phyloP scores from a whole-genome alignment of 257 asterid genomes.

The Misopates orontium region DNA sequence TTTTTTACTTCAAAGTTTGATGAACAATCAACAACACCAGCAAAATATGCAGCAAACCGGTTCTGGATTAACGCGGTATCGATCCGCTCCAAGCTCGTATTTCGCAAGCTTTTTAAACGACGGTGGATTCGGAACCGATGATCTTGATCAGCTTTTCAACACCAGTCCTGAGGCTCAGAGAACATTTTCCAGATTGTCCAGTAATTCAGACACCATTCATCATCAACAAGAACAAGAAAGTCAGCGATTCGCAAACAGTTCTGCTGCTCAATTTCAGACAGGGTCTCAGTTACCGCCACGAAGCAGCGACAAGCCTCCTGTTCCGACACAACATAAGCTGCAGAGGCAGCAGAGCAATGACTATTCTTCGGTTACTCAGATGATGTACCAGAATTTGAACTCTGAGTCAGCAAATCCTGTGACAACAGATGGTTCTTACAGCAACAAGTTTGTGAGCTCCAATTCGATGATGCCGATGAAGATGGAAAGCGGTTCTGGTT shows the following conservation, averaged over 20 bases:
- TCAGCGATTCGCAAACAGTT: neutral
- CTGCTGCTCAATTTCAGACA: slow-evolving; percentile 25
- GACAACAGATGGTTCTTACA: slow-evolving; percentile 29
- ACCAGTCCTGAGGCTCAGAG: slow-evolving; percentile 48
- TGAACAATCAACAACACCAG: slow-evolving; percentile 1
- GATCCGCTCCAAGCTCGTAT: slow-evolving; percentile 88
- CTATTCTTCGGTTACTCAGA: slow-evolving; percentile 33
- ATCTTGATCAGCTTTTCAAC: slow-evolving; percentile 54
- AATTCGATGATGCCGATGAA: slow-evolving; percentile 36
- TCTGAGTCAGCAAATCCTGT: slow-evolving; percentile 28
- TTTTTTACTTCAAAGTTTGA: too few species aligned
- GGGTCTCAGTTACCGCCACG: slow-evolving; percentile 33
- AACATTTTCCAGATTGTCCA: neutral
- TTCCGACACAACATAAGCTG: slow-evolving; percentile 25
- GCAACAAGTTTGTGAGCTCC: slow-evolving; percentile 6
- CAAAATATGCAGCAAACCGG: neutral
- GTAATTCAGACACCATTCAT: too few species aligned
- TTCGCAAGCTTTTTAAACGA: slow-evolving; percentile 46
- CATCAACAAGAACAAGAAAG: too few species aligned
- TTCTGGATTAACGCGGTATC: slow-evolving; percentile 42
- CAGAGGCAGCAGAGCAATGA: slow-evolving; percentile 37
- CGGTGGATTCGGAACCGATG: slow-evolving; percentile 54
- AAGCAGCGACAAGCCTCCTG: slow-evolving; percentile 45
- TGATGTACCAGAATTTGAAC: slow-evolving; percentile 32
- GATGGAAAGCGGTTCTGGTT: slow-evolving; percentile 41